A percentile compares a stretch with the other conserved stretches of the same genome.
Evolutionary conservation across 2,329 filamentous ascomycete species (phyloP).

Genomic region (Aspergillus thermomutatus): DNA sequence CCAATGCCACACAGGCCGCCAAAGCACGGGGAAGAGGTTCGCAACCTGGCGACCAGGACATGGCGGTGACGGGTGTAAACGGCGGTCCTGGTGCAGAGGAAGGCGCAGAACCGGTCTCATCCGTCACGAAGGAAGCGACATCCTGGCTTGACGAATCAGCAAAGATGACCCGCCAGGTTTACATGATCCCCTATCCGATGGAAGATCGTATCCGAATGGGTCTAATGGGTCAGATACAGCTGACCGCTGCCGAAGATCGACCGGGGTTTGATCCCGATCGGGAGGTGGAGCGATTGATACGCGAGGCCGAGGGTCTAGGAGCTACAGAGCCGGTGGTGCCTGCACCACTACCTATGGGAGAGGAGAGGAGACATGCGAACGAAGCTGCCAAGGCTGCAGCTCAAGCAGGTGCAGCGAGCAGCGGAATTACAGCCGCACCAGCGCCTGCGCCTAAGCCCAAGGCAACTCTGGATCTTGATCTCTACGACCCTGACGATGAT

Average conservation of each 20-base stretch:
- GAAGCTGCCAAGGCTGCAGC: slow-evolving; percentile 35
- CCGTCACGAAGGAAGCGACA: slow-evolving; percentile 39
- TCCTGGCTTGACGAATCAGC: slow-evolving; percentile 42
- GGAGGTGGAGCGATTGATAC: slow-evolving; percentile 41
- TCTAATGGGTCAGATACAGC: slow-evolving; percentile 44
- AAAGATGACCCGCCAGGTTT: slow-evolving; percentile 37
- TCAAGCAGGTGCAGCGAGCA: slow-evolving; percentile 22
- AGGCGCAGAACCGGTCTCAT: slow-evolving; percentile 30
- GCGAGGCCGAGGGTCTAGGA: slow-evolving; percentile 57
- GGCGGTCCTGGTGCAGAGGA: slow-evolving; percentile 18
- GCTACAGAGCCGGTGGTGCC: slow-evolving; percentile 42
- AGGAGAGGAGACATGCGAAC: slow-evolving; percentile 31
- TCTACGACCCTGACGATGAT: slow-evolving; percentile 46
- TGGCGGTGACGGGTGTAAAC: slow-evolving; percentile 34
- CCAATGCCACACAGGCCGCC: slow-evolving; percentile 17
- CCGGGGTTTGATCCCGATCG: slow-evolving; percentile 54
- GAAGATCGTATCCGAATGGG: slow-evolving; percentile 45
- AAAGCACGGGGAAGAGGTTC: slow-evolving; percentile 18
- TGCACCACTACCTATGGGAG: slow-evolving; percentile 22
- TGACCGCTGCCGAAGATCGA: slow-evolving; percentile 49
- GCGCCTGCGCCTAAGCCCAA: slow-evolving; percentile 32
- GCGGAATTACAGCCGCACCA: slow-evolving; percentile 11
- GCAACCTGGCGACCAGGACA: slow-evolving; percentile 24
- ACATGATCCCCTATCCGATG: slow-evolving; percentile 44
- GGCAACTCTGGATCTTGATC: slow-evolving; percentile 41